Percentiles rank a stretch among this genome's conserved stretches.
Evolutionary conservation across 345 rosid genomes (phyloP).

Genomic region (Lenwebbia sp.): DNA sequence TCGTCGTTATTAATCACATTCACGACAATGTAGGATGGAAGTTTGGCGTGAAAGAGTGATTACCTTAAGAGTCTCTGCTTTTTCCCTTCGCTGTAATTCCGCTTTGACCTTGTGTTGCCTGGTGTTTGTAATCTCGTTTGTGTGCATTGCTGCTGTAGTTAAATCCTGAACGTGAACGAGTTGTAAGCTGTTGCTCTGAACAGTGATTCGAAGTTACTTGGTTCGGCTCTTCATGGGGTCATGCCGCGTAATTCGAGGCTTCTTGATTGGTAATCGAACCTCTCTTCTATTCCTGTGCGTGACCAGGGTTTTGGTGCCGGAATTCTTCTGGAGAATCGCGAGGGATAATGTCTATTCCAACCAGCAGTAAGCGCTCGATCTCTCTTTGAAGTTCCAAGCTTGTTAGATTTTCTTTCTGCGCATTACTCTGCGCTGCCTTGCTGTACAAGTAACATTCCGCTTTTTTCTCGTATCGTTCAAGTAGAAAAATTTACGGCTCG

Average conservation of each 20-base stretch:
- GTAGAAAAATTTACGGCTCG: neutral
- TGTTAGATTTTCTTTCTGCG: neutral
- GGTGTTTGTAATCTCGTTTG: neutral
- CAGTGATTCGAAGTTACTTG: neutral
- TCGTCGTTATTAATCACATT: too few relatives aligned
- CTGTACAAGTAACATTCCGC: neutral
- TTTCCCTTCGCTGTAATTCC: too few relatives aligned
- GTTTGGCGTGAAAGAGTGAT: too few relatives aligned
- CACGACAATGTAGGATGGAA: too few relatives aligned
- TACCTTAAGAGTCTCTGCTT: too few relatives aligned
- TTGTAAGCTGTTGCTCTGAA: neutral
- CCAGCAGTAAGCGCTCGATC: conserved; percentile 34
- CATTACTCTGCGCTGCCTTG: neutral
- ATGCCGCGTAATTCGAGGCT: neutral
- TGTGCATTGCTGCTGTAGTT: neutral
- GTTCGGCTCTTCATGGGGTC: neutral
- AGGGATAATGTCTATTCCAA: conserved; percentile 44
- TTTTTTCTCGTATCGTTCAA: neutral
- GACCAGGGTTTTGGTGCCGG: conserved; percentile 1
- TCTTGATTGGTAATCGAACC: neutral
- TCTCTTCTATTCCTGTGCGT: conserved; percentile 2
- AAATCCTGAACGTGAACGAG: neutral
- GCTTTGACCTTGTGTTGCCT: too few relatives aligned
- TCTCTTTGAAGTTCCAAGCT: neutral
- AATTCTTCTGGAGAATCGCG: neutral